Percentiles rank a stretch among this genome's conserved stretches.
Evolutionary conservation across 805 yeast species (phyloP).

Genomic region (Wickerhamiella qilinensis): DNA sequence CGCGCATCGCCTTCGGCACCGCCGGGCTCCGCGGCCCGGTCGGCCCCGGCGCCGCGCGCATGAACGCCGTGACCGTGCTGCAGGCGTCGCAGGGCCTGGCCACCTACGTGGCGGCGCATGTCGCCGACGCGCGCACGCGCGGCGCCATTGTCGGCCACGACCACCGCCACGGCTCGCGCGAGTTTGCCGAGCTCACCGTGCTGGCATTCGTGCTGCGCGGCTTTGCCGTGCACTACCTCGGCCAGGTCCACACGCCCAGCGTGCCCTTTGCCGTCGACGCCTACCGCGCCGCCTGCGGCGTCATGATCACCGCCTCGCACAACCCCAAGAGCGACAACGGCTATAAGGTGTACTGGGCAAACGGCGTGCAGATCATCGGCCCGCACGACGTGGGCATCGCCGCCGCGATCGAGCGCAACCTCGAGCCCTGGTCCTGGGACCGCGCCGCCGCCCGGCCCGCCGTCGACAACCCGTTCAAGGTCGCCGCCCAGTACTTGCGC

Average conservation of each 20-base stretch:
- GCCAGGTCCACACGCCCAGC: conserved; percentile 62
- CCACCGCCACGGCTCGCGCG: conserved; percentile 65
- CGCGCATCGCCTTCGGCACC: conserved; percentile 26
- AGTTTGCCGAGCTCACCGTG: conserved; percentile 69
- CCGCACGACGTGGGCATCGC: conserved; percentile 77
- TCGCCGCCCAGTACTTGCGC: conserved; percentile 3
- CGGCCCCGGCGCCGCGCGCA: conserved; percentile 33
- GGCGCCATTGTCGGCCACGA: conserved; percentile 77
- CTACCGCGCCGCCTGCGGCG: conserved; percentile 55
- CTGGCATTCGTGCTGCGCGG: conserved; percentile 55
- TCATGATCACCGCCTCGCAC: conserved; percentile 51
- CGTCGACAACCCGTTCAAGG: not conserved
- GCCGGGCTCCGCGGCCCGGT: conserved; percentile 30
- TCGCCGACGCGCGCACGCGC: conserved; percentile 19
- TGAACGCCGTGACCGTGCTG: conserved; percentile 74
- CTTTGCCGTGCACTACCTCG: conserved; percentile 40
- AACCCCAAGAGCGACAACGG: conserved; percentile 55
- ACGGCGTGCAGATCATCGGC: conserved; percentile 92
- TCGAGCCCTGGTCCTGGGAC: conserved; percentile 43
- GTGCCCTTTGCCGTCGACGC: conserved; percentile 76
- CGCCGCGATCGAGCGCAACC: conserved; percentile 37
- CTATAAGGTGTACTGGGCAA: conserved; percentile 81
- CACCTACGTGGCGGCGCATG: conserved; percentile 18
- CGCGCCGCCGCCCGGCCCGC: conserved; percentile 11
- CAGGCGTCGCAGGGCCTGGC: conserved; percentile 54